Base-by-base conservation (phyloP, 225 moss, liverwort and hornwort genomes). In the Bryoerythrophyllum caledonicum region DNA sequence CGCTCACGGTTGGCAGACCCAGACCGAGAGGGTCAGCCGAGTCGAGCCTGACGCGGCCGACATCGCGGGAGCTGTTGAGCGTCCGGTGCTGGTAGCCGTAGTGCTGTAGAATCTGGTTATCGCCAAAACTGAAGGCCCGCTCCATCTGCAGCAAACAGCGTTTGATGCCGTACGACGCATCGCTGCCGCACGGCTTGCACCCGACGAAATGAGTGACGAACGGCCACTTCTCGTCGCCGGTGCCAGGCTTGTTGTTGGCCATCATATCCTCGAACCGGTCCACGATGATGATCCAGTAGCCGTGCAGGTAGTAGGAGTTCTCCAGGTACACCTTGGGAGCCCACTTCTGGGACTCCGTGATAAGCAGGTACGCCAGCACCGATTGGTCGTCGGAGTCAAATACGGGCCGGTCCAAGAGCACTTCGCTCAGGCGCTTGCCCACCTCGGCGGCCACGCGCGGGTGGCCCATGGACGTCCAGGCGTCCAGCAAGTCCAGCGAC, bases 121-220 rank as follows among this genome's bases (percentile, higher is more conserved):
- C 87, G 5, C 73, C 87, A 21, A 87, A 87, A 26, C 53, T 84
- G 38, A 87, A 87, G 0, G 87, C 87, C 17, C 87, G 40, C 55
- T 87, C 71, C 87, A 87, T 87, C 58, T 84, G 82, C 69, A 38
- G 14, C 70, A 87, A 64, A 15, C 84, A 87, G 3, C 69, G 69
- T 44, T 79, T 14, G 10, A 79, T 54, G 0, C 78, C 66, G 8
- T 82, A 79, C 25, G 70, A 65, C 13, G 76, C 81, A 3, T 54
- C 24, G 0, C 1, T 27, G 5, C 79, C 81, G 21, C 87, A 84
- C 0, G 79, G 53, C 63, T 87, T 84, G 74, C 87, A 87, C 13
- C 87, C 87, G 25, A 87, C 84, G 35, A 87, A 87, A 20, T 87
- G 87, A 5, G 84, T 87, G 23, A 87, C 76, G 2, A 87, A 87